phyloP scores from a whole-genome alignment of 352 stramenopile genomes.

The Pythium periplocum region DNA sequence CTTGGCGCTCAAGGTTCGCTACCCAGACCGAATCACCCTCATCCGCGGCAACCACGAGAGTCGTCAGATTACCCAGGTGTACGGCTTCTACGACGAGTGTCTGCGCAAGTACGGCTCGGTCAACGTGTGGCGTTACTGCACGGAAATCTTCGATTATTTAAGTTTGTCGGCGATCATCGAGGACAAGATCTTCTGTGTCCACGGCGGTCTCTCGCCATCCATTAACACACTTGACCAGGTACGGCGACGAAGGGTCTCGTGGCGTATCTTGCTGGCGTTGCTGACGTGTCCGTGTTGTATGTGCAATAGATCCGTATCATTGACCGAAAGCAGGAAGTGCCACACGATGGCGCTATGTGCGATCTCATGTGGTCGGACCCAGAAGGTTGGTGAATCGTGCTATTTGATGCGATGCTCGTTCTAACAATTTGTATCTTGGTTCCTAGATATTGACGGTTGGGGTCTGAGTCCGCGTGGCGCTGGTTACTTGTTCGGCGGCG shows the following conservation, averaged over 20 bases:
- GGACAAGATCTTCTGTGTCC: constrained; percentile 99
- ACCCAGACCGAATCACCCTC: constrained; percentile 98
- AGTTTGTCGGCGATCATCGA: constrained; percentile 98
- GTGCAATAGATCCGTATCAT: constrained; percentile 67
- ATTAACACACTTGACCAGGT: constrained; percentile 90
- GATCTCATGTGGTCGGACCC: constrained; percentile 96
- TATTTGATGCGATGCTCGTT: neutral
- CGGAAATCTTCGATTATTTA: constrained; percentile 99
- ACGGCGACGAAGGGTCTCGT: too few relatives aligned
- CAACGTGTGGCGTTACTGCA: constrained; percentile 99
- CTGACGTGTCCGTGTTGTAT: neutral
- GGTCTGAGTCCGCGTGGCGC: constrained; percentile 95
- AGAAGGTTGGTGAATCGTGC: constrained; percentile 33
- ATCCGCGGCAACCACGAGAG: constrained; percentile 99
- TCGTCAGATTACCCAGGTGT: constrained; percentile 98
- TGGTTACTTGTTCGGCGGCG: constrained; percentile 97
- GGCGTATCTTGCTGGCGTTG: neutral
- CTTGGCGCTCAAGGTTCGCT: constrained; percentile 96
- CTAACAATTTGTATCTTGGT: constrained; percentile 54
- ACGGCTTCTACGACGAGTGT: constrained; percentile 99
- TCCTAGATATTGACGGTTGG: constrained; percentile 97
- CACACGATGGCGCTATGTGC: constrained; percentile 98
- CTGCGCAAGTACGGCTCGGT: constrained; percentile 96
- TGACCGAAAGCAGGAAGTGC: constrained; percentile 98
- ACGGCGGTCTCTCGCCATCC: constrained; percentile 95